Base-by-base conservation (phyloP, 2,329 filamentous ascomycete species). In the Phyllosticta capitalensis region DNA sequence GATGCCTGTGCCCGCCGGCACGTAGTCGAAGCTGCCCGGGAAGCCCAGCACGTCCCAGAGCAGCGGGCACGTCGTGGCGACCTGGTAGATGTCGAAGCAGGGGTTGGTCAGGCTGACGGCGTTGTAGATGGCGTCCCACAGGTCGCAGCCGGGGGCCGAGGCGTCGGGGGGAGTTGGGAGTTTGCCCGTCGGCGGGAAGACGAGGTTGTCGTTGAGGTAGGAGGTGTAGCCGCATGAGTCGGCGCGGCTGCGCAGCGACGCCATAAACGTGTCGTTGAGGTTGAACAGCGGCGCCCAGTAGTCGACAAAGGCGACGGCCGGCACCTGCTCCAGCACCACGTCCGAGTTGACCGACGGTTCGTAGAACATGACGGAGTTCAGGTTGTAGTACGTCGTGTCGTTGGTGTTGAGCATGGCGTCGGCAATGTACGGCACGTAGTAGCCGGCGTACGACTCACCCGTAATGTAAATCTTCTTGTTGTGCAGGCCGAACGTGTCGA, bases 401-500 rank as follows among this genome's bases (percentile, higher is more conserved):
- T 88, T 82, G 55, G 79, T 78, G 59, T 88, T 83, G 63, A 92
- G 76, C 80, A 94, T 88, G 26, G 83, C 84, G 65, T 85, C 82
- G 38, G 38, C 56, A 59, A 84, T 82, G 67, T 83, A 83, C 0
- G 81, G 81, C 4, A 82, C 78, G 63, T 83, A 83, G 63, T 70
- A 72, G 17, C 88, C 86, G 19, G 58, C 58, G 0, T 52, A 62
- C 0, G 81, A 86, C 70, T 89, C 88, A 6, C 88, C 89, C 0
- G 87, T 80, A 60, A 94, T 81, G 70, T 87, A 92, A 9, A 90
- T 80, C 63, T 87, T 88, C 65, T 81, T 83, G 12, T 81, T 80
- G 20, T 88, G 79, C 69, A 90, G 75, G 12, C 73, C 76, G 64
- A 91, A 91, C 0, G 84, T 84, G 33, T 88, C 78, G 61, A 90